A percentile compares a stretch with the other conserved stretches of the same genome.
Conservation (phyloP, 2,329 filamentous ascomycete species). For the Balansia obtecta region DNA sequence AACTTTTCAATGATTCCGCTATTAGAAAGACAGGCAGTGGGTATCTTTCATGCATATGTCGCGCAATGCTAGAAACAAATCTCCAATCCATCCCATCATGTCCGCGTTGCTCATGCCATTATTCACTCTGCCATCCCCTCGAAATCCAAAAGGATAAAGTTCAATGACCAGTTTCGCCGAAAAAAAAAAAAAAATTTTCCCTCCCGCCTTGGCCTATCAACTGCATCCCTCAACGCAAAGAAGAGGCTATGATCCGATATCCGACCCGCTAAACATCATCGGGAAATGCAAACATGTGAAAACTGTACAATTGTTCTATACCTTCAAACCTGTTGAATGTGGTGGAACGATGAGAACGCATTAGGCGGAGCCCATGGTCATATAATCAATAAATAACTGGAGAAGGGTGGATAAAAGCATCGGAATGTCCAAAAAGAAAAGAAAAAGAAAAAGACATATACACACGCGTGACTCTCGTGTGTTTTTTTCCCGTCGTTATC, state of each 20-base stretch:
- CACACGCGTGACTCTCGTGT: background rate
- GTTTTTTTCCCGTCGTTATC: background rate
- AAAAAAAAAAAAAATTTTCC: background rate
- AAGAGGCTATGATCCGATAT: background rate
- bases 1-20: background rate
- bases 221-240: background rate
- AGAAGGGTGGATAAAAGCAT: background rate
- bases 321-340: background rate
- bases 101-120: background rate
- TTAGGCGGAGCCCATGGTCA: background rate
- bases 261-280: background rate
- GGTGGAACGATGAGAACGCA: background rate
- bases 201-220: background rate
- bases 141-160: constrained; percentile 4
- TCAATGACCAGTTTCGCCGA: constrained; percentile 7
- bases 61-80: background rate
- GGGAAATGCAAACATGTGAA: background rate
- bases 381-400: background rate
- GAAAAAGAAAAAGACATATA: background rate
- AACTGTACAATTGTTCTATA: background rate
- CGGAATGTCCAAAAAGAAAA: background rate
- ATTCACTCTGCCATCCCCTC: background rate
- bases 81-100: background rate
- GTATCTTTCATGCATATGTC: constrained; percentile 7
- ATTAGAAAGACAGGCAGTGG: constrained; percentile 6